Conservation (phyloP, 129 eudicot species). For the Solidago caesia region DNA sequence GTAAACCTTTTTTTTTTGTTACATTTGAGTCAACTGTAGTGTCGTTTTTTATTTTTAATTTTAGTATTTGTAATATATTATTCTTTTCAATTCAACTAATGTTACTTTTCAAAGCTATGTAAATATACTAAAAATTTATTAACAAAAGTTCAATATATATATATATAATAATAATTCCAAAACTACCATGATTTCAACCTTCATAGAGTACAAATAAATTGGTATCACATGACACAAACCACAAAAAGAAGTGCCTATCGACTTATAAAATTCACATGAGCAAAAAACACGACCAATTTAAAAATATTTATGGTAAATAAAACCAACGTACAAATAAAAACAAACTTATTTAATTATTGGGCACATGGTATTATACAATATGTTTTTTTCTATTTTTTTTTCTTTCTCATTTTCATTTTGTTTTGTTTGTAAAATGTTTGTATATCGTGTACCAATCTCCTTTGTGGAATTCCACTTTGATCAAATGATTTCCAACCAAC, state of each 20-base stretch:
- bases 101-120: neutral
- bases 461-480: constrained; percentile 20
- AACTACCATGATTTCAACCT: neutral
- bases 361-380: constrained; percentile 23
- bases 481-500: constrained; percentile 22
- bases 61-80: neutral
- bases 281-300: constrained; percentile 15
- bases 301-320: neutral
- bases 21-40: constrained; percentile 23
- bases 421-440: constrained; percentile 18
- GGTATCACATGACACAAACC: constrained; percentile 29
- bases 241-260: constrained; percentile 27
- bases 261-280: constrained; percentile 32
- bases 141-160: neutral
- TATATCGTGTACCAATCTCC: constrained; percentile 13
- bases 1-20: constrained; percentile 21
- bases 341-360: constrained; percentile 15
- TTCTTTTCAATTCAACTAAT: constrained; percentile 12
- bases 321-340: constrained; percentile 14
- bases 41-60: neutral
- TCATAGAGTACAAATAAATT: neutral
- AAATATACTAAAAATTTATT: neutral
- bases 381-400: neutral
- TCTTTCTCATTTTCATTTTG: neutral
- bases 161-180: neutral